Percentiles rank a stretch among this genome's conserved stretches.
Conservation (phyloP, 352 stramenopile genomes). For the Phytophthora palmivora region DNA sequence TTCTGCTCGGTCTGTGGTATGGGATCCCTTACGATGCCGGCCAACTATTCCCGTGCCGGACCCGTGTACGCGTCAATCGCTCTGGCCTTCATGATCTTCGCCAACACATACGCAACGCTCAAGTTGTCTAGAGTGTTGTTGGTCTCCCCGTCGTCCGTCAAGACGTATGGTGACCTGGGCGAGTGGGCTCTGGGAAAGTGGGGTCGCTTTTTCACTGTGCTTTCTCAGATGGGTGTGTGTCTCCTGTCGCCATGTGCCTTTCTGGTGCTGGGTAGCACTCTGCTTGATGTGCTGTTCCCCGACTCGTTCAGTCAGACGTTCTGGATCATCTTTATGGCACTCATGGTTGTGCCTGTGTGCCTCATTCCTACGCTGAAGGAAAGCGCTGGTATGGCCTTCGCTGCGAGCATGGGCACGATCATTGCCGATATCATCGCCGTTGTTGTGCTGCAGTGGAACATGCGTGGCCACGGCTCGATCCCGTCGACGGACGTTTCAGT, state of each 20-base stretch:
- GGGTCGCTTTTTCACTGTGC: constrained; percentile 48
- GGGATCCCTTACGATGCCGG: constrained; percentile 60
- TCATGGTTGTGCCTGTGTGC: constrained; percentile 49
- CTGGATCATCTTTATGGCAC: constrained; percentile 65
- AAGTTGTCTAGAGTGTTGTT: constrained; percentile 56
- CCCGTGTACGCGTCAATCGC: constrained; percentile 48
- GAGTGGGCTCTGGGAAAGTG: constrained; percentile 44
- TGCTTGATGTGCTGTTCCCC: constrained; percentile 57
- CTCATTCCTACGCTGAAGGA: constrained; percentile 63
- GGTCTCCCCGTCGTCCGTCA: constrained; percentile 51
- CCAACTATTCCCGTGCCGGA: constrained; percentile 60
- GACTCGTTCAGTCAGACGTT: constrained; percentile 43
- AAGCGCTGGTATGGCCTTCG: constrained; percentile 50
- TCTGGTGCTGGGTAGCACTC: constrained; percentile 51
- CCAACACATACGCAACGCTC: constrained; percentile 64
- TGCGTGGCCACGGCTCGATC: constrained; percentile 49
- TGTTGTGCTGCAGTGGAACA: constrained; percentile 49
- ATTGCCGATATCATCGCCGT: constrained; percentile 56
- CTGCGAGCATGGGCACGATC: constrained; percentile 53
- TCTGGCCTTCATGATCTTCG: constrained; percentile 60
- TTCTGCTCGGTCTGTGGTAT: constrained; percentile 55
- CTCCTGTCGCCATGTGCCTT: constrained; percentile 52
- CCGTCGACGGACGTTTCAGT: constrained; percentile 46
- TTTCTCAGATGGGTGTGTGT: constrained; percentile 55
- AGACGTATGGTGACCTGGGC: constrained; percentile 55